Percentiles rank a stretch among this genome's conserved stretches.
Evolutionary conservation across 2,329 filamentous ascomycete genomes (phyloP).

Genomic region (Alternaria arborescens): DNA sequence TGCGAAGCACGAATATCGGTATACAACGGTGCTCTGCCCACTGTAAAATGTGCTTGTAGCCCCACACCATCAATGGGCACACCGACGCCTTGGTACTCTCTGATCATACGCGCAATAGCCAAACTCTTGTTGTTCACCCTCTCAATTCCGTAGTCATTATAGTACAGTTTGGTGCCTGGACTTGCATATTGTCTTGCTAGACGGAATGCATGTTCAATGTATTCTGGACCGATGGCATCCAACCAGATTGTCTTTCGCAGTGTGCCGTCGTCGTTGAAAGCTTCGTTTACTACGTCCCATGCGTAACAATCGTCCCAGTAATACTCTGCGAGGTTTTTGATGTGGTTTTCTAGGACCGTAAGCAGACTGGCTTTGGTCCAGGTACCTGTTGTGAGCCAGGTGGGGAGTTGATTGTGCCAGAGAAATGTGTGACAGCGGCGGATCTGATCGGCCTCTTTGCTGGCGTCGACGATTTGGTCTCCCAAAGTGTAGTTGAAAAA

Average conservation of each 20-base stretch:
- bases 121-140: conserved; percentile 58
- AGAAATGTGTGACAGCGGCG: conserved; percentile 70
- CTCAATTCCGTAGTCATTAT: conserved; percentile 73
- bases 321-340: conserved; percentile 65
- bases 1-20: conserved; percentile 57
- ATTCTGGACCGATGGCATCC: conserved; percentile 64
- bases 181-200: conserved; percentile 63
- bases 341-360: conserved; percentile 66
- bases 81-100: conserved; percentile 46
- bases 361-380: conserved; percentile 69
- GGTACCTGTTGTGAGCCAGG: conserved; percentile 60
- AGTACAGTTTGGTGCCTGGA: conserved; percentile 66
- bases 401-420: conserved; percentile 64
- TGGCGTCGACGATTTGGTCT: conserved; percentile 58
- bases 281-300: conserved; percentile 74
- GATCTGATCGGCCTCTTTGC: conserved; percentile 54
- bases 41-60: conserved; percentile 68
- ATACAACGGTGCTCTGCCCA: conserved; percentile 60
- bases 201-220: conserved; percentile 66
- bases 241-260: conserved; percentile 65
- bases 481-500: conserved; percentile 67
- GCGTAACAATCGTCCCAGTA: conserved; percentile 68
- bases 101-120: conserved; percentile 44
- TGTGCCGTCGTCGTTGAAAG: conserved; percentile 65
- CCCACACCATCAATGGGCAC: conserved; percentile 68